Conservation (phyloP, 2,329 filamentous ascomycete genomes). For the Juglanconis juglandina region DNA sequence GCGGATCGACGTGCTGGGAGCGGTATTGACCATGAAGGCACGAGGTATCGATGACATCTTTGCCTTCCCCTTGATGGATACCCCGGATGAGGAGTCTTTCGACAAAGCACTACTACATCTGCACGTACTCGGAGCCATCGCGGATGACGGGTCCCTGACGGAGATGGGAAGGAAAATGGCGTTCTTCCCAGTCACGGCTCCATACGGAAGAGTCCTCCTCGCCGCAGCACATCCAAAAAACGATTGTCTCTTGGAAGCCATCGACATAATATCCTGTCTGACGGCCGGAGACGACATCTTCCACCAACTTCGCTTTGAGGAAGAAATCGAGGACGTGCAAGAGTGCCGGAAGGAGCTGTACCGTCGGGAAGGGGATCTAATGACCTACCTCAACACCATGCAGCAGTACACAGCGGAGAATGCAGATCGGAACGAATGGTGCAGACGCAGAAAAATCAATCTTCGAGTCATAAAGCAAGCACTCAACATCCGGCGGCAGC, state of each 20-base stretch:
- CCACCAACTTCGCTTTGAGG: constrained; percentile 55
- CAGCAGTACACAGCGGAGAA: constrained; percentile 58
- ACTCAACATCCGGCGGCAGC: constrained; percentile 58
- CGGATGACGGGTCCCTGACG: constrained; percentile 70
- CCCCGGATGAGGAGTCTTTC: constrained; percentile 71
- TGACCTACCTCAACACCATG: constrained; percentile 62
- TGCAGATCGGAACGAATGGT: constrained; percentile 54
- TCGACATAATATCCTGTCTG: constrained; percentile 73
- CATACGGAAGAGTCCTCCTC: constrained; percentile 77
- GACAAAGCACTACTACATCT: constrained; percentile 80
- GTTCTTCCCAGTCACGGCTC: constrained; percentile 75
- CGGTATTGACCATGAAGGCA: constrained; percentile 90
- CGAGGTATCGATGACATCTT: constrained; percentile 79
- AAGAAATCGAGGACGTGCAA: constrained; percentile 52
- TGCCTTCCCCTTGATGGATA: constrained; percentile 80
- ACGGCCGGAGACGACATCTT: constrained; percentile 64
- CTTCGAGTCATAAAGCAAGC: constrained; percentile 61
- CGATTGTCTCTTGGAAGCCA: constrained; percentile 74
- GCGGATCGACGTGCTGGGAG: constrained; percentile 80
- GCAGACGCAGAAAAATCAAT: constrained; percentile 54
- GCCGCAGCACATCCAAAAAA: constrained; percentile 68
- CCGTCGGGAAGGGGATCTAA: constrained; percentile 61
- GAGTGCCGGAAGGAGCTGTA: constrained; percentile 54
- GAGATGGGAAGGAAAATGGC: constrained; percentile 72
- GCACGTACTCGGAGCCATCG: constrained; percentile 72